phyloP scores from a whole-genome alignment of 306 rosid genomes.

The Elaeagnus macrophylla region DNA sequence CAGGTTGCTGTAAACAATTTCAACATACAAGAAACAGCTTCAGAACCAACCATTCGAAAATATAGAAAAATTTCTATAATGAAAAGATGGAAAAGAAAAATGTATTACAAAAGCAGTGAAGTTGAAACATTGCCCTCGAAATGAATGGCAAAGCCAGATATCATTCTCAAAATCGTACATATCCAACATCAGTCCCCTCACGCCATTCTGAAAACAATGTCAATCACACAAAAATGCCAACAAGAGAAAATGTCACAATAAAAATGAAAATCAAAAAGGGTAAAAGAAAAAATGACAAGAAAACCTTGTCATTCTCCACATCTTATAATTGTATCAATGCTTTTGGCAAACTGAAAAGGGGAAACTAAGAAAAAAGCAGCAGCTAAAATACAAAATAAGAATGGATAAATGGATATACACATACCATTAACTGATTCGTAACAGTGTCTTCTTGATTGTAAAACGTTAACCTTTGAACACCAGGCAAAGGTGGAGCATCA shows the following conservation, averaged over 20 bases:
- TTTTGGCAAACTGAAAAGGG: not conserved
- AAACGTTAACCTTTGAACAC: slow-evolving; percentile 74
- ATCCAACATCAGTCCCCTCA: slow-evolving; percentile 93
- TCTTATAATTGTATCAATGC: too few species aligned
- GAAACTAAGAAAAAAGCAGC: not conserved
- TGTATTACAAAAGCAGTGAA: slow-evolving; percentile 83
- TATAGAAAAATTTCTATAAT: slow-evolving; percentile 8
- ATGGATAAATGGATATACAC: not conserved
- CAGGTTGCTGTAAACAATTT: slow-evolving; percentile 76
- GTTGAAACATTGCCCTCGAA: slow-evolving; percentile 83
- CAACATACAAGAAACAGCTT: slow-evolving; percentile 16
- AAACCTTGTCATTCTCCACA: not conserved
- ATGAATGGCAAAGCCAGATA: slow-evolving; percentile 98
- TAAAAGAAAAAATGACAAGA: not conserved
- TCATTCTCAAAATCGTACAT: slow-evolving; percentile 84
- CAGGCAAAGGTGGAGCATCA: slow-evolving; percentile 62
- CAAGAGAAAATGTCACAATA: not conserved
- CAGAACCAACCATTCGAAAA: slow-evolving; percentile 2
- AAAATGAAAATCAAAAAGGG: too few species aligned
- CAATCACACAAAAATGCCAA: slow-evolving; percentile 9
- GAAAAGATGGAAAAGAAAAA: slow-evolving; percentile 20
- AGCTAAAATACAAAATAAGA: slow-evolving; percentile 6
- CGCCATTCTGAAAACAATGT: slow-evolving; percentile 67
- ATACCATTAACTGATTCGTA: slow-evolving; percentile 71
- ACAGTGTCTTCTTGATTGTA: slow-evolving; percentile 89